phyloP scores from a whole-genome alignment of 306 rosid genomes.

The Hylodesmum podocarpum region DNA sequence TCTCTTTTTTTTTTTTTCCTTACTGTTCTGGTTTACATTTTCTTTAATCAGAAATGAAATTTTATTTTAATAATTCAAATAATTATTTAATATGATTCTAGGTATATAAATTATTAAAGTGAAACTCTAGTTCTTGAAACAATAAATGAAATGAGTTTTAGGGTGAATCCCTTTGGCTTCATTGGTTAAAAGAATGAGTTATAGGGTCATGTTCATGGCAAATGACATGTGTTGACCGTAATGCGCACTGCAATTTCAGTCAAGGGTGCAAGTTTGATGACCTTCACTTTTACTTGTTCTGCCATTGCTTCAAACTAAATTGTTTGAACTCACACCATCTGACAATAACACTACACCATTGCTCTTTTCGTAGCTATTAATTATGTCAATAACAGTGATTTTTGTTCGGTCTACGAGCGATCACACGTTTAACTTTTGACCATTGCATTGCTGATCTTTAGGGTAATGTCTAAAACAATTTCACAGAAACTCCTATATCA shows the following conservation, averaged over 20 bases:
- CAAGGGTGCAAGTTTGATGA: not conserved
- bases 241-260: constrained; percentile 3
- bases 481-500: not conserved
- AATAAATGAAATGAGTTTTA: too few species aligned
- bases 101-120: too few species aligned
- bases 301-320: not conserved
- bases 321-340: not conserved
- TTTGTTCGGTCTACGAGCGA: not conserved
- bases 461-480: constrained; percentile 8
- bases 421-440: not conserved
- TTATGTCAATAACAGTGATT: too few species aligned
- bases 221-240: not conserved
- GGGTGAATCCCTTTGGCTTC: too few species aligned
- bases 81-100: too few species aligned
- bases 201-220: not conserved
- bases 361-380: not conserved
- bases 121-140: too few species aligned
- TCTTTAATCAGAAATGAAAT: too few species aligned
- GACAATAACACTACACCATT: constrained; percentile 13
- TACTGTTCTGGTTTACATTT: too few species aligned
- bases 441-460: constrained; percentile 11
- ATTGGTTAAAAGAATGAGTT: not conserved
- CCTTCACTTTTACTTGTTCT: constrained; percentile 9
- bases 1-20: too few species aligned
- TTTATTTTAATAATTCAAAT: too few species aligned